These are phyloP conservation scores for Dioscorea cayenensis DNA, from an alignment of 116 monocot species.

Conservation along the genomic window DNA sequence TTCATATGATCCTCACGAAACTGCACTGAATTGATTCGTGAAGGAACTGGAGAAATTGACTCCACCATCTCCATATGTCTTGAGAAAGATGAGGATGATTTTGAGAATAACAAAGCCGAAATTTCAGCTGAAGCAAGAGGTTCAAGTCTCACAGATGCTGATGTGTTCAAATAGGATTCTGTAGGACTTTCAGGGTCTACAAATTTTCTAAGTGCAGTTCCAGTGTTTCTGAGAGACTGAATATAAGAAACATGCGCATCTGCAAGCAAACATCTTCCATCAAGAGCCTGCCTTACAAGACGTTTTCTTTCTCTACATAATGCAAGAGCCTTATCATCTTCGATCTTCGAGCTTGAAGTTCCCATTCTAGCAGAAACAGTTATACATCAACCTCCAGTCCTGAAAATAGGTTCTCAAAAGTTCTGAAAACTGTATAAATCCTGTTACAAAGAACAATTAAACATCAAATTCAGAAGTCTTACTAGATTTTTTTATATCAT, in stretches of 20 bases:
- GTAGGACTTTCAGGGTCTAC: slow-evolving; percentile 42
- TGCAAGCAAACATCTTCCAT: slow-evolving; percentile 67
- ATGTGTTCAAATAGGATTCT: slow-evolving; percentile 58
- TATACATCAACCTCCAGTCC: not conserved
- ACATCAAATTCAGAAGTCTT: too few relatives aligned
- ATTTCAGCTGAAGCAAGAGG: slow-evolving; percentile 45
- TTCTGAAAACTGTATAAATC: too few relatives aligned
- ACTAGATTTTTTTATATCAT: too few relatives aligned
- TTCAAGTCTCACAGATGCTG: slow-evolving; percentile 62
- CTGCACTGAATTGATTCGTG: slow-evolving; percentile 29
- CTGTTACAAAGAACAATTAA: too few relatives aligned
- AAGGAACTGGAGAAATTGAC: slow-evolving; percentile 47
- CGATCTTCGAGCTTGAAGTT: slow-evolving; percentile 50
- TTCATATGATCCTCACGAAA: slow-evolving; percentile 83
- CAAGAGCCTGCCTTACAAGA: slow-evolving; percentile 75
- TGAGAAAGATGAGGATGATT: slow-evolving; percentile 50
- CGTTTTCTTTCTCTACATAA: slow-evolving; percentile 76
- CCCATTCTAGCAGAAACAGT: slow-evolving; percentile 43
- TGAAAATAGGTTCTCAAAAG: not conserved
- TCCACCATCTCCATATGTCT: slow-evolving; percentile 41
- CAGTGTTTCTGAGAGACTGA: slow-evolving; percentile 71
- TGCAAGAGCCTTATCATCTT: slow-evolving; percentile 77
- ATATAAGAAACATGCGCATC: slow-evolving; percentile 73
- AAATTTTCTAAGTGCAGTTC: slow-evolving; percentile 67
- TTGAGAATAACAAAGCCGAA: slow-evolving; percentile 44